A percentile compares a stretch with the other conserved stretches of the same genome.
phyloP scores from a whole-genome alignment of 2,329 filamentous ascomycete genomes.

The Neophaeococcomyces mojaviensis region DNA sequence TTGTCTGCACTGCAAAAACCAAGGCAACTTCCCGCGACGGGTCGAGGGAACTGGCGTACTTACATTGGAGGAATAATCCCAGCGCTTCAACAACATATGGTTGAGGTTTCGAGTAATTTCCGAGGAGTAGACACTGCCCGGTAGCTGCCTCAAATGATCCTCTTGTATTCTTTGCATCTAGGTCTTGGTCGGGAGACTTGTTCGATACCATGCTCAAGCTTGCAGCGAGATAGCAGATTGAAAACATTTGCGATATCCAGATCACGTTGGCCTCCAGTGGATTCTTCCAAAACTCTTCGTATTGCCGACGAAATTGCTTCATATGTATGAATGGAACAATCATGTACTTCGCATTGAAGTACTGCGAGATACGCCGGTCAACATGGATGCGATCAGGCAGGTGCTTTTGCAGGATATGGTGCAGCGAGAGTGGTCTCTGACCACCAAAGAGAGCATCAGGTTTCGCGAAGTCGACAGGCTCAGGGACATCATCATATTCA shows the following conservation, averaged over 20 bases:
- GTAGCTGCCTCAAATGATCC: conserved; percentile 26
- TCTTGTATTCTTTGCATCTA: conserved; percentile 38
- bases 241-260: conserved; percentile 47
- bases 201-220: conserved; percentile 12
- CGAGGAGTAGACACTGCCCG: conserved; percentile 49
- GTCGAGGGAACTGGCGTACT: conserved; percentile 46
- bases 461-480: conserved; percentile 10
- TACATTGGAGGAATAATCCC: conserved; percentile 42
- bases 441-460: conserved; percentile 14
- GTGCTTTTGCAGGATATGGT: conserved; percentile 16
- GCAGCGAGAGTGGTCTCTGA: conserved; percentile 10
- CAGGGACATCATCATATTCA: conserved; percentile 15
- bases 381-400: conserved; percentile 18
- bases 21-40: conserved; percentile 48
- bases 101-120: conserved; percentile 28
- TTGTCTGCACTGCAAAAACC: conserved; percentile 47
- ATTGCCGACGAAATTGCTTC: conserved; percentile 29
- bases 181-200: conserved; percentile 33
- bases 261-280: conserved; percentile 41
- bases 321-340: conserved; percentile 19
- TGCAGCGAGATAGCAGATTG: conserved; percentile 37
- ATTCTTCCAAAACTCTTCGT: conserved; percentile 47
- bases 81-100: conserved; percentile 22
- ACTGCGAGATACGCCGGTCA: conserved; percentile 19
- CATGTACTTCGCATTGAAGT: conserved; percentile 20